Conservation (phyloP, 345 rosid species). For the Linum usitatissimum region DNA sequence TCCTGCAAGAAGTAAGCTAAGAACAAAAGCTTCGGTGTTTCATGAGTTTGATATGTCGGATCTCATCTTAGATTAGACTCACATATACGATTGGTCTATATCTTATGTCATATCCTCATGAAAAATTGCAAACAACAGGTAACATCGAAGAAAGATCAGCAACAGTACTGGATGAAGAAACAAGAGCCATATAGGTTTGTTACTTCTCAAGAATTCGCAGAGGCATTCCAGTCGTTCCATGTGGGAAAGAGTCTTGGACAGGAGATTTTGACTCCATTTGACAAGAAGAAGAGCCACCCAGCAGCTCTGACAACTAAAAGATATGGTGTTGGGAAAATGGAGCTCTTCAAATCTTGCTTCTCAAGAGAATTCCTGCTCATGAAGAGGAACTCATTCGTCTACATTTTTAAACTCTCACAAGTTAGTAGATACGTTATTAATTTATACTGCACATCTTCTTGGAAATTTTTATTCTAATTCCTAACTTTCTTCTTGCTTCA, state of each 20-base stretch:
- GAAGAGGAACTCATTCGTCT: slow-evolving; percentile 7
- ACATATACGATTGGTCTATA: too few species aligned
- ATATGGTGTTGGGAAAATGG: slow-evolving; percentile 3
- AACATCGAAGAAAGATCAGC: slow-evolving; percentile 5
- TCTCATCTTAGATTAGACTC: too few species aligned
- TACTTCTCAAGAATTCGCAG: not conserved
- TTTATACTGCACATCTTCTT: too few species aligned
- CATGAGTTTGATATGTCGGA: not conserved
- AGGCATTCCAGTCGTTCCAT: slow-evolving; percentile 4
- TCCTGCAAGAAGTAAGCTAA: slow-evolving; percentile 9
- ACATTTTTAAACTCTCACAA: slow-evolving; percentile 3
- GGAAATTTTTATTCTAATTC: not conserved
- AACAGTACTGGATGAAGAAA: slow-evolving; percentile 1
- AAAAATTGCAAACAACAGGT: not conserved
- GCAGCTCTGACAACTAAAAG: slow-evolving; percentile 1
- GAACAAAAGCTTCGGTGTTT: not conserved
- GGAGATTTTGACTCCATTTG: not conserved
- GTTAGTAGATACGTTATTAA: not conserved
- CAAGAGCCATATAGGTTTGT: slow-evolving; percentile 1
- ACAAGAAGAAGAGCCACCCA: slow-evolving; percentile 4
- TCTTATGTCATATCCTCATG: too few species aligned
- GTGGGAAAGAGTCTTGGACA: not conserved
- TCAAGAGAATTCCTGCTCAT: slow-evolving; percentile 1
- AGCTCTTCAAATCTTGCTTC: not conserved
- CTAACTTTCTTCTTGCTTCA: not conserved